A percentile compares a stretch with the other conserved stretches of the same genome.
These are phyloP conservation scores for Rhododendron mucronatum DNA, from an alignment of 148 eudicot genomes.

Conservation along the genomic window DNA sequence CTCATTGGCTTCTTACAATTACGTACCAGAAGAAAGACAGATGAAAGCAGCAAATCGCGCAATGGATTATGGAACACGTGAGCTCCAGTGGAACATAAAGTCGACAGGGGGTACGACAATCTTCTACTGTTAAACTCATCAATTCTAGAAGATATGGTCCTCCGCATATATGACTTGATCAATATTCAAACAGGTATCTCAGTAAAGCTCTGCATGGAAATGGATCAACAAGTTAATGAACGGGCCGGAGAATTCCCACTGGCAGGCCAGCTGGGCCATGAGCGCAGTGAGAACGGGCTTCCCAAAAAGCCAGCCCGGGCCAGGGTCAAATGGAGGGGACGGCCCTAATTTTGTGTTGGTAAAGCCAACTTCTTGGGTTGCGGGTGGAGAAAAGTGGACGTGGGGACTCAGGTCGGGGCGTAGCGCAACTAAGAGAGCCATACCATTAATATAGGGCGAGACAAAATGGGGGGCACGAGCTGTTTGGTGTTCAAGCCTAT, in stretches of 20 bases:
- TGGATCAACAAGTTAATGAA: conserved; percentile 27
- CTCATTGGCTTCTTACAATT: too few relatives aligned
- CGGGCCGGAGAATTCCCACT: too few relatives aligned
- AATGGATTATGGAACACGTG: background rate
- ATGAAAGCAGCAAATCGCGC: too few relatives aligned
- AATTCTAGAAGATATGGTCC: background rate
- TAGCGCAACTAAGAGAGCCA: background rate
- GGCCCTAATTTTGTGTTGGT: too few relatives aligned
- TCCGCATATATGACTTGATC: background rate
- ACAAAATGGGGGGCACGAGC: too few relatives aligned
- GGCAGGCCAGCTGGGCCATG: too few relatives aligned
- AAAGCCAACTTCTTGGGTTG: conserved; percentile 1
- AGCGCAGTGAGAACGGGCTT: too few relatives aligned
- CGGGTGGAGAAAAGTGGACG: conserved; percentile 10
- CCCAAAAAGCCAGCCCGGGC: too few relatives aligned
- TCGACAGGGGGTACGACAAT: background rate
- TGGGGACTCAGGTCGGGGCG: conserved; percentile 11
- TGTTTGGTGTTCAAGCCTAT: too few relatives aligned
- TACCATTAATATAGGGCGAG: too few relatives aligned
- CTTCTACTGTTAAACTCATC: background rate
- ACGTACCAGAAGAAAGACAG: too few relatives aligned
- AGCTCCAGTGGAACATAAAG: background rate
- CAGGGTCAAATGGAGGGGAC: too few relatives aligned
- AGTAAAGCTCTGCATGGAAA: background rate
- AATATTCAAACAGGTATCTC: background rate